phyloP scores from a whole-genome alignment of 2,329 filamentous ascomycete genomes.

The Lizonia empirigonia region DNA sequence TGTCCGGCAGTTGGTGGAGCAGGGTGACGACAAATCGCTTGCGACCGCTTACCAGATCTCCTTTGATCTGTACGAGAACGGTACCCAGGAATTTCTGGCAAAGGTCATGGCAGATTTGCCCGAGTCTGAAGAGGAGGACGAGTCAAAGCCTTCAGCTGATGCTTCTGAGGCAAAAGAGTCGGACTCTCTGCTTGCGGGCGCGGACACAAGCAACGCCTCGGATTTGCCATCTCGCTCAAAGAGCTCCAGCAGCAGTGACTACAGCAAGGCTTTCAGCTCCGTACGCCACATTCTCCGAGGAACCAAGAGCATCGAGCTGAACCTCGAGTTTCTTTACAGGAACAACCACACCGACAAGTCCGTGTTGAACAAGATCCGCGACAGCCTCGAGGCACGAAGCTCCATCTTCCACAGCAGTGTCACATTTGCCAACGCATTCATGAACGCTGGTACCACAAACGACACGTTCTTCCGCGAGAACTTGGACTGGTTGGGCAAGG shows the following conservation, averaged over 20 bases:
- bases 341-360: conserved; percentile 92
- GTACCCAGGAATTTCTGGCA: conserved; percentile 92
- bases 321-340: conserved; percentile 94
- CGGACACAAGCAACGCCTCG: conserved; percentile 60
- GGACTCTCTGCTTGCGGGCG: conserved; percentile 63
- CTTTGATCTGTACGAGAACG: conserved; percentile 98
- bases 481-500: conserved; percentile 96
- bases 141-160: conserved; percentile 46
- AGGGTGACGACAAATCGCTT: conserved; percentile 76
- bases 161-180: conserved; percentile 61
- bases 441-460: conserved; percentile 98
- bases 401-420: conserved; percentile 98
- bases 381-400: conserved; percentile 93
- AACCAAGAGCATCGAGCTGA: conserved; percentile 90
- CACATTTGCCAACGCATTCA: conserved; percentile 97
- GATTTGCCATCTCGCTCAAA: conserved; percentile 52
- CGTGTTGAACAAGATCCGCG: conserved; percentile 94
- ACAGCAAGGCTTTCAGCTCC: conserved; percentile 61
- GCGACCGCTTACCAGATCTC: conserved; percentile 96
- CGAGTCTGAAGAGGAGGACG: conserved; percentile 53
- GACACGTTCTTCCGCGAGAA: conserved; percentile 99
- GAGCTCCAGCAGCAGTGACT: conserved; percentile 54
- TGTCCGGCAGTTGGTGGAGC: conserved; percentile 78
- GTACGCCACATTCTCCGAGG: conserved; percentile 75
- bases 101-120: conserved; percentile 86